Percentiles rank a stretch among this genome's conserved stretches.
These are phyloP conservation scores for Fusarium phyllophilum DNA, from an alignment of 2,329 filamentous ascomycete species.

Conservation along the genomic window DNA sequence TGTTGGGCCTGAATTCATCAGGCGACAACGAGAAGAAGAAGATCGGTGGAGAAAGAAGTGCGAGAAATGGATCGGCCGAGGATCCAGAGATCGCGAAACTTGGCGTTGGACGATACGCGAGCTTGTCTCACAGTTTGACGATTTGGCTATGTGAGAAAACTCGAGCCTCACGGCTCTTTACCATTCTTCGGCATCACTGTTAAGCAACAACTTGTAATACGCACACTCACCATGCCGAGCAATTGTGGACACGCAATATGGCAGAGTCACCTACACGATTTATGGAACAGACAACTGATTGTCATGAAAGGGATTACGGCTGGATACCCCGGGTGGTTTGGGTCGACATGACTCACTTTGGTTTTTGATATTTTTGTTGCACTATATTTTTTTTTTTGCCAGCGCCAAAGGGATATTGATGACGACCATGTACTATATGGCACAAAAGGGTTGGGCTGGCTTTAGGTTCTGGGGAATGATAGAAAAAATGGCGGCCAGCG, in stretches of 20 bases:
- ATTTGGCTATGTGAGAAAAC: slow-evolving; percentile 48
- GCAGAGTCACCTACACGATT: slow-evolving; percentile 24
- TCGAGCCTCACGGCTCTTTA: slow-evolving; percentile 21
- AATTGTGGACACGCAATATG: slow-evolving; percentile 38
- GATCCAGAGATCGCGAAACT: slow-evolving; percentile 64
- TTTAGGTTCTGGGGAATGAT: slow-evolving; percentile 35
- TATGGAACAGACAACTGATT: slow-evolving; percentile 25
- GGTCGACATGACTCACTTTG: slow-evolving; percentile 7
- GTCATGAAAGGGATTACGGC: slow-evolving; percentile 31
- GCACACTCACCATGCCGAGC: slow-evolving; percentile 26
- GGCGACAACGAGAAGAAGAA: slow-evolving; percentile 90
- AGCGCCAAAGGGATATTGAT: slow-evolving; percentile 26
- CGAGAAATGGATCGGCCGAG: slow-evolving; percentile 80
- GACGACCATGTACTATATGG: slow-evolving; percentile 43
- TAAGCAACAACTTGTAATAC: slow-evolving; percentile 42
- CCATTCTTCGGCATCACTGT: slow-evolving; percentile 30
- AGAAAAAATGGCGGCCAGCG: slow-evolving; percentile 41
- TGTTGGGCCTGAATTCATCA: slow-evolving; percentile 92
- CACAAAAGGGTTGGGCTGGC: slow-evolving; percentile 17
- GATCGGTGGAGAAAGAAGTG: slow-evolving; percentile 90
- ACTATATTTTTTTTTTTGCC: slow-evolving; percentile 23
- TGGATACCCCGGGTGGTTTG: slow-evolving; percentile 36
- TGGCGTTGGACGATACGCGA: slow-evolving; percentile 84
- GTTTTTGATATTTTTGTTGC: slow-evolving; percentile 10
- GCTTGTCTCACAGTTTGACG: slow-evolving; percentile 60